Evolutionary conservation across 192 early-diverging fungal genomes (phyloP), one percentile per base, ranked within the genome.

Genomic region (Dispira simplex): DNA sequence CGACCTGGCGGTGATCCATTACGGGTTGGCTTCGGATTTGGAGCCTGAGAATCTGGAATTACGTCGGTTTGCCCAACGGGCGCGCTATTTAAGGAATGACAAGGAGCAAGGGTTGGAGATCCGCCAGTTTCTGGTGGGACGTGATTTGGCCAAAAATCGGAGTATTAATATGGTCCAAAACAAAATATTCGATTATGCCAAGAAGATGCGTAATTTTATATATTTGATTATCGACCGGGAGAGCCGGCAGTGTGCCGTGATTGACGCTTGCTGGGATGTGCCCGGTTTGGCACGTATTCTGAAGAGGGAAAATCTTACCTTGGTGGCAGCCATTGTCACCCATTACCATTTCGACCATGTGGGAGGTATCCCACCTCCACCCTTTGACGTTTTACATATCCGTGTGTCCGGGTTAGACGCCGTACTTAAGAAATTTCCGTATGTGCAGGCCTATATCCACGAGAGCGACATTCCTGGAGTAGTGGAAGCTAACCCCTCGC

Each of bases 201-300:
- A 68, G 11, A 77, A 83, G 23, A 91, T 96, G 90, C 79, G 77
- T 51, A 96, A 96, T 72, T 90, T 85, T 64, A 78, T 92, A 20
- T 92, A 95, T 70, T 63, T 92, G 23, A 73, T 95, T 12, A 90
- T 73, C 28, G 88, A 93, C 68, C 66, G 66, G 27, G 73, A 77
- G 13, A 80, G 78, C 56, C 77, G 78, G 58, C 77, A 90, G 63
- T 90, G 87, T 65, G 67, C 92, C 2, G 80, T 95, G 11, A 79
- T 97, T 18, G 93, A 97, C 68, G 85, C 90, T 77, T 95, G 91
- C 75, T 95, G 92, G 93, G 93, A 95, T 69, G 76, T 93, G 39
- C 90, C 92, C 68, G 90, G 87, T 4, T 85, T 95, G 45, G 27
- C 86, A 46, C 78, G 75, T 20, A 79, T 77, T 46, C 63, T 87